Evolutionary conservation across 192 early-diverging fungal species (phyloP).

Genomic region (Coemansia aciculifera): DNA sequence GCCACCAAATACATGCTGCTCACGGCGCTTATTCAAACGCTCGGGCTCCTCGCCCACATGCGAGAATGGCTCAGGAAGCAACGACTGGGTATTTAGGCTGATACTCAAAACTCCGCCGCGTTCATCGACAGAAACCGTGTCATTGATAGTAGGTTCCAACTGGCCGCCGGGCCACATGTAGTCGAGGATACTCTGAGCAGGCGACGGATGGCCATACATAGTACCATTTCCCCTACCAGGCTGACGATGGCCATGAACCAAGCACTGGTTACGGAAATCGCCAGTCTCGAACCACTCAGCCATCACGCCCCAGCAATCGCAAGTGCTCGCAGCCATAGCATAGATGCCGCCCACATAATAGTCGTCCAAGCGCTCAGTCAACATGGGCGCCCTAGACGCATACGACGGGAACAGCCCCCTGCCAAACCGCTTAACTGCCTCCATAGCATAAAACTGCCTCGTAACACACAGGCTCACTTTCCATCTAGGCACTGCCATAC

Average conservation of each 20-base stretch:
- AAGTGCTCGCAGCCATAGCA: conserved; percentile 37
- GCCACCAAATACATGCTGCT: conserved; percentile 25
- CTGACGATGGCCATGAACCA: conserved; percentile 23
- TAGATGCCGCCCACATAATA: conserved; percentile 72
- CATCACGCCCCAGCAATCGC: conserved; percentile 37
- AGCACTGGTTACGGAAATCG: conserved; percentile 24
- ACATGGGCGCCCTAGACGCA: conserved; percentile 64
- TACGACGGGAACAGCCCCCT: conserved; percentile 41
- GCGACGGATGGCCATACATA: background rate
- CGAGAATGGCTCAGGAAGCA: background rate
- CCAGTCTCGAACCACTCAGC: conserved; percentile 48
- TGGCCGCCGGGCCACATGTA: conserved; percentile 4
- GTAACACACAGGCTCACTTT: conserved; percentile 37
- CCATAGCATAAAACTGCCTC: conserved; percentile 51
- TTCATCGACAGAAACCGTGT: conserved; percentile 11
- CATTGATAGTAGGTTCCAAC: conserved; percentile 10
- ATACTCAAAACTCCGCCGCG: conserved; percentile 17
- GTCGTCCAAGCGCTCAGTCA: conserved; percentile 68
- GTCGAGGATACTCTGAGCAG: conserved; percentile 11
- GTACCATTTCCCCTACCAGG: background rate
- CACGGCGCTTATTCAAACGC: background rate
- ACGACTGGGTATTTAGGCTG: conserved; percentile 2
- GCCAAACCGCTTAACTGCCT: conserved; percentile 56
- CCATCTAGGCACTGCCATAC: conserved; percentile 23
- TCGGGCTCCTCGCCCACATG: background rate